phyloP scores from a whole-genome alignment of 495 filamentous ascomycete species.

The Bombardia bombarda region DNA sequence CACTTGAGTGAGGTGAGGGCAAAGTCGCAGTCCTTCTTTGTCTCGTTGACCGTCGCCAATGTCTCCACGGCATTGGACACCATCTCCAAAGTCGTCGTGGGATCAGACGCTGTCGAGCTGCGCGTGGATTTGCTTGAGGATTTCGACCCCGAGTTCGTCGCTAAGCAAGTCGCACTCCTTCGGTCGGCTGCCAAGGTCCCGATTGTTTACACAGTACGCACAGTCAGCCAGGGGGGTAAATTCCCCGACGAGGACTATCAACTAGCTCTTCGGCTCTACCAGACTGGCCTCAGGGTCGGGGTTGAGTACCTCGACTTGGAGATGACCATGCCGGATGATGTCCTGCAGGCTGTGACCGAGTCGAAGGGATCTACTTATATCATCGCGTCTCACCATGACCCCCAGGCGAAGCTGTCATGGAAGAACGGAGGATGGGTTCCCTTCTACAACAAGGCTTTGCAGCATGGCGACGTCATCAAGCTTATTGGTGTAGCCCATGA shows the following conservation, averaged over 20 bases:
- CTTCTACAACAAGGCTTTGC: slow-evolving; percentile 78
- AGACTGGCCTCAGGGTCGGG: slow-evolving; percentile 68
- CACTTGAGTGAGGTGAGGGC: slow-evolving; percentile 56
- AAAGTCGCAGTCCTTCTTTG: slow-evolving; percentile 82
- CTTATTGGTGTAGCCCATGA: slow-evolving; percentile 75
- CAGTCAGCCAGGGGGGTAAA: slow-evolving; percentile 73
- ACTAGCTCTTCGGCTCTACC: slow-evolving; percentile 65
- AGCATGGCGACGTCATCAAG: slow-evolving; percentile 88
- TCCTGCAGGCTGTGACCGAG: slow-evolving; percentile 58
- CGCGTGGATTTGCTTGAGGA: slow-evolving; percentile 89
- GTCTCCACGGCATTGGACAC: slow-evolving; percentile 53
- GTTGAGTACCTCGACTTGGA: slow-evolving; percentile 93
- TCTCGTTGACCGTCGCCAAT: slow-evolving; percentile 78
- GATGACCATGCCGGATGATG: slow-evolving; percentile 69
- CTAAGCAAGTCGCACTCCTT: slow-evolving; percentile 73
- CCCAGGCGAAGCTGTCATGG: slow-evolving; percentile 73
- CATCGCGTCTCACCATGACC: slow-evolving; percentile 94
- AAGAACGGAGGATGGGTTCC: slow-evolving; percentile 79
- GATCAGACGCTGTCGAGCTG: slow-evolving; percentile 88
- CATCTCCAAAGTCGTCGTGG: slow-evolving; percentile 67
- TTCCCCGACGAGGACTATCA: slow-evolving; percentile 74
- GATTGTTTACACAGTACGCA: slow-evolving; percentile 89
- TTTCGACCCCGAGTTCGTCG: slow-evolving; percentile 64
- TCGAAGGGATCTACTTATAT: slow-evolving; percentile 65
- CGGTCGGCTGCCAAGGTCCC: slow-evolving; percentile 69